These are phyloP conservation scores for Leersia perrieri DNA, from an alignment of 176 grass and related monocot genomes.

Conservation along the genomic window DNA sequence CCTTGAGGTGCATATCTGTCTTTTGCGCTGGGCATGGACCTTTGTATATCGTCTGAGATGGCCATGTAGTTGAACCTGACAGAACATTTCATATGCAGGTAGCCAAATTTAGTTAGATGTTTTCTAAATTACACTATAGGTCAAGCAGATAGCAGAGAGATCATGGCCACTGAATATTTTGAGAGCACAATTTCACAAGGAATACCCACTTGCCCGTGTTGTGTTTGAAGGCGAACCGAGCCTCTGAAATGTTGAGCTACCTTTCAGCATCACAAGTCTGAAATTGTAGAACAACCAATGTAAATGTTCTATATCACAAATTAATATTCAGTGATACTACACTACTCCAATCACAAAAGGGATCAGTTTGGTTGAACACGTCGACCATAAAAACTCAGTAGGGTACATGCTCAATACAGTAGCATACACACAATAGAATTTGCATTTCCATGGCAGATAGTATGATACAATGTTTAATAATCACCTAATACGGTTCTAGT, in stretches of 20 bases:
- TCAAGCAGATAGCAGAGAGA: background rate
- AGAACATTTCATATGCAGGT: background rate
- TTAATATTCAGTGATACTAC: no score
- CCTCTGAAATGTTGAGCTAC: slow-evolving; percentile 50
- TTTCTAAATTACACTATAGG: background rate
- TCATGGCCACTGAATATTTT: no score
- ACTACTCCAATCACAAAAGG: no score
- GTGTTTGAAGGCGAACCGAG: slow-evolving; percentile 59
- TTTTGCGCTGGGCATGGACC: slow-evolving; percentile 47
- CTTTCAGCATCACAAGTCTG: slow-evolving; percentile 61
- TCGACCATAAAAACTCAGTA: no score
- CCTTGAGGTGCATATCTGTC: slow-evolving; percentile 38
- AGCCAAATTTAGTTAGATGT: background rate
- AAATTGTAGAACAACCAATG: background rate
- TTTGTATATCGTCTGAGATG: slow-evolving; percentile 61
- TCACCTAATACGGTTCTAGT: no score
- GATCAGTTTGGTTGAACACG: no score
- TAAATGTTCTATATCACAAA: no score
- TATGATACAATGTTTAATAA: no score
- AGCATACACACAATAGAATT: no score
- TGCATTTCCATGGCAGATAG: no score
- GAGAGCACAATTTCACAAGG: no score
- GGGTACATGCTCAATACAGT: no score
- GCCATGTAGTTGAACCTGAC: slow-evolving; percentile 71
- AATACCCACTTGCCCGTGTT: slow-evolving; percentile 27